Conservation (phyloP, 257 asterid species). For the Solanum medicagineum region DNA sequence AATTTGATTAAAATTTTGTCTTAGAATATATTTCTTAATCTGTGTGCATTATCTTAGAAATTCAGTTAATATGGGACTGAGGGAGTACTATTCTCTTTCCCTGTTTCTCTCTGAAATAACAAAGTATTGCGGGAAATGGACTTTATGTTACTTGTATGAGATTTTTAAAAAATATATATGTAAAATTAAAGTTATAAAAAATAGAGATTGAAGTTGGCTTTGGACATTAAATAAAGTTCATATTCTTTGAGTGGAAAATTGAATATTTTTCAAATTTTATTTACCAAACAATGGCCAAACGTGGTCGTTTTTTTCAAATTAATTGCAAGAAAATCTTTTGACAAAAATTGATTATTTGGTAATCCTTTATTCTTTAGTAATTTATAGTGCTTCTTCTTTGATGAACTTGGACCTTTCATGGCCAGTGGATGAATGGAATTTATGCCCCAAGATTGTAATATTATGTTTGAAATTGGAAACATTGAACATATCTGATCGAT, state of each 20-base stretch:
- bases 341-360: neutral
- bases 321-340: neutral
- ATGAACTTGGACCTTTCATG: neutral
- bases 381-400: neutral
- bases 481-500: neutral
- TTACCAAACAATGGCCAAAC: neutral
- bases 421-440: neutral
- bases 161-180: neutral
- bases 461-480: neutral
- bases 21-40: no score
- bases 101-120: neutral
- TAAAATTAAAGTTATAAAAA: neutral
- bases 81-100: neutral
- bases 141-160: neutral
- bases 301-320: neutral
- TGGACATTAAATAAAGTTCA: neutral
- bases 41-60: no score
- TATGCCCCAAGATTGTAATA: neutral
- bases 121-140: neutral
- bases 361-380: neutral
- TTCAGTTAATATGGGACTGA: no score
- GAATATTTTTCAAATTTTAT: neutral
- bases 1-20: no score
- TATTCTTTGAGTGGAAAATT: neutral
- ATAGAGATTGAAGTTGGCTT: neutral